Evolutionary conservation across 768 basidiomycete species (phyloP).

Genomic region (Pulveroboletus sp.): DNA sequence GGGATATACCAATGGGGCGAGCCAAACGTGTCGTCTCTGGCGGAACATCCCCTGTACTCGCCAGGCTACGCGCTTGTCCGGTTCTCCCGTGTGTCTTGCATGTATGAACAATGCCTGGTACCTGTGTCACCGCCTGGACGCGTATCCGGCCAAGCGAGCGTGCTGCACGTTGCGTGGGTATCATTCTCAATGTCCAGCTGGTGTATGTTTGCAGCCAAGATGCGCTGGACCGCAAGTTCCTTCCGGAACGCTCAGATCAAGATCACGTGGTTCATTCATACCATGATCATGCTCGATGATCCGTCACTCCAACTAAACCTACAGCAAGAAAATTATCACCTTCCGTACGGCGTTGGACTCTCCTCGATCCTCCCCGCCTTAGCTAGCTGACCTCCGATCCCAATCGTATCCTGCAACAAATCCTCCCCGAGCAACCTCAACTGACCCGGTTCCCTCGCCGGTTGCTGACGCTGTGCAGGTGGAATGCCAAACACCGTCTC

Average conservation of each 20-base stretch:
- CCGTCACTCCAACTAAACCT: no score
- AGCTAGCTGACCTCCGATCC: conserved; percentile 52
- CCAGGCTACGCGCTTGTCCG: conserved; percentile 6
- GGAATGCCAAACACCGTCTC: conserved; percentile 75
- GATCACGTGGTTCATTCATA: conserved; percentile 16
- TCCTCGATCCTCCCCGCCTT: conserved; percentile 53
- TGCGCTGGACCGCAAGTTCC: conserved; percentile 14
- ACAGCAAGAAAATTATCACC: no score
- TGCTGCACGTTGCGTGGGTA: conserved; percentile 28
- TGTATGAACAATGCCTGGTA: conserved; percentile 3
- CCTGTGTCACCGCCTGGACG: conserved; percentile 9
- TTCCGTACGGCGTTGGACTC: conserved; percentile 57
- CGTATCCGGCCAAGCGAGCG: conserved; percentile 24
- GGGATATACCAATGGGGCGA: neutral
- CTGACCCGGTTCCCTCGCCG: conserved; percentile 25
- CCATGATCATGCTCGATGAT: conserved; percentile 1
- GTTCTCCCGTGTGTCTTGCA: conserved; percentile 8
- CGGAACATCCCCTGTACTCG: neutral
- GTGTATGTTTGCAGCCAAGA: neutral
- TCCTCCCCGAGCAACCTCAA: conserved; percentile 63
- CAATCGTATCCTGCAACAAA: conserved; percentile 61
- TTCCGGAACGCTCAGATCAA: conserved; percentile 19
- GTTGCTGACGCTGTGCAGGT: conserved; percentile 44
- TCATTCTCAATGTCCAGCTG: conserved; percentile 19
- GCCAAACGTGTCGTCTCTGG: neutral